Conservation (phyloP, 2,329 filamentous ascomycete species). For the Beauveria rudraprayagi region DNA sequence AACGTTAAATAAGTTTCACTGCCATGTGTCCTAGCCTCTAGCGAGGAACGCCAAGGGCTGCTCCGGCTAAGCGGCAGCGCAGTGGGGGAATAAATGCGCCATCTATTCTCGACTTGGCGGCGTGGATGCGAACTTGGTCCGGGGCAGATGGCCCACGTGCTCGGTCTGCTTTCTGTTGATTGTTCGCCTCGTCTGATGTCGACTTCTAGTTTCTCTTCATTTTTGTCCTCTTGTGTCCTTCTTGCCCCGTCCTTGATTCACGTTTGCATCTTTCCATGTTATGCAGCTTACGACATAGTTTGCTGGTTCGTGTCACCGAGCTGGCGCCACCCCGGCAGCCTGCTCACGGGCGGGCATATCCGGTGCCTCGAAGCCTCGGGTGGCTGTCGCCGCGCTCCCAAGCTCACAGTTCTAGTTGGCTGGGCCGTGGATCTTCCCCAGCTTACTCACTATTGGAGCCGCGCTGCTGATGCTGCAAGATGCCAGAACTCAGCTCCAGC, state of each 20-base stretch:
- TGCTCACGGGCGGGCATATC: background rate
- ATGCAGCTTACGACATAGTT: background rate
- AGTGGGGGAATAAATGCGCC: slow-evolving; percentile 6
- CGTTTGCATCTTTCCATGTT: background rate
- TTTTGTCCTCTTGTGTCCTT: background rate
- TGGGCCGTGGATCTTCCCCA: background rate
- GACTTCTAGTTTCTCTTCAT: background rate
- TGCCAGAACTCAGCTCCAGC: background rate
- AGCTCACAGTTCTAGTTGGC: background rate
- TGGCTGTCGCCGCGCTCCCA: background rate
- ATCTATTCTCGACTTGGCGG: background rate
- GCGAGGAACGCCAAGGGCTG: background rate
- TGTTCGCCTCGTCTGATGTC: background rate
- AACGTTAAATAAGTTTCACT: background rate
- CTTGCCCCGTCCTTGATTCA: background rate
- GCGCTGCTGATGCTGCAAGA: background rate
- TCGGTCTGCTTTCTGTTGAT: background rate
- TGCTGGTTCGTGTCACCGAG: background rate
- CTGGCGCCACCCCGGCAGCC: background rate
- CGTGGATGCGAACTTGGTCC: background rate
- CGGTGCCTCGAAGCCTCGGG: background rate
- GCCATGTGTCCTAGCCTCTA: background rate
- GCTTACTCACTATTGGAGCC: background rate
- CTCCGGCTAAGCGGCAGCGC: slow-evolving; percentile 8
- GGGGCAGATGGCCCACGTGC: slow-evolving; percentile 6